Evolutionary conservation across 176 grass and related monocot species (phyloP).

Genomic region (Bonia amplexicaulis): DNA sequence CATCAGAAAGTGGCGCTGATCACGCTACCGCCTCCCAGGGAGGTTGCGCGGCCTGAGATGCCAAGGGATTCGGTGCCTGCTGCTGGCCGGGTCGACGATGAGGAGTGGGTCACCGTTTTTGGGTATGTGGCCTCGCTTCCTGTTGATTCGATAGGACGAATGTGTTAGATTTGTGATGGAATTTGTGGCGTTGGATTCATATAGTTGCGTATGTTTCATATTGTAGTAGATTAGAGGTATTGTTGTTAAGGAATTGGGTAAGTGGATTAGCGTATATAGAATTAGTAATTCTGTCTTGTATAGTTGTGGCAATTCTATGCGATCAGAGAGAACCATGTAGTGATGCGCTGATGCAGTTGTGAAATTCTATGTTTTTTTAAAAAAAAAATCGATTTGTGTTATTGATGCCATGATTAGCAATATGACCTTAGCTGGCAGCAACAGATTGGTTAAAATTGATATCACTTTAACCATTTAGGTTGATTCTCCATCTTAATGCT

Average conservation of each 20-base stretch:
- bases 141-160: not conserved
- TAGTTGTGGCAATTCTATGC: not conserved
- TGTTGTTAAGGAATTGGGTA: not conserved
- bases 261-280: not conserved
- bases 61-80: constrained; percentile 40
- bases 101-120: constrained; percentile 83
- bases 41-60: constrained; percentile 73
- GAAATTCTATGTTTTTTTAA: not conserved
- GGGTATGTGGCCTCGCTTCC: constrained; percentile 41
- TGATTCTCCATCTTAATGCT: not conserved
- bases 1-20: constrained; percentile 56
- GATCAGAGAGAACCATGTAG: not conserved
- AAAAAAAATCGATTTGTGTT: not conserved
- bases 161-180: not conserved
- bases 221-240: not conserved
- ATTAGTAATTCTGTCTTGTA: not conserved
- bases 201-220: not conserved
- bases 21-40: constrained; percentile 62
- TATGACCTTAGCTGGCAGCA: not conserved
- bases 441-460: not conserved
- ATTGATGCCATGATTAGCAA: not conserved
- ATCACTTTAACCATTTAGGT: not conserved
- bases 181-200: not conserved
- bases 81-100: constrained; percentile 56
- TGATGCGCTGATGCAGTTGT: not conserved